Conservation (phyloP, 768 basidiomycete genomes). For the Termitomyces sp. region DNA sequence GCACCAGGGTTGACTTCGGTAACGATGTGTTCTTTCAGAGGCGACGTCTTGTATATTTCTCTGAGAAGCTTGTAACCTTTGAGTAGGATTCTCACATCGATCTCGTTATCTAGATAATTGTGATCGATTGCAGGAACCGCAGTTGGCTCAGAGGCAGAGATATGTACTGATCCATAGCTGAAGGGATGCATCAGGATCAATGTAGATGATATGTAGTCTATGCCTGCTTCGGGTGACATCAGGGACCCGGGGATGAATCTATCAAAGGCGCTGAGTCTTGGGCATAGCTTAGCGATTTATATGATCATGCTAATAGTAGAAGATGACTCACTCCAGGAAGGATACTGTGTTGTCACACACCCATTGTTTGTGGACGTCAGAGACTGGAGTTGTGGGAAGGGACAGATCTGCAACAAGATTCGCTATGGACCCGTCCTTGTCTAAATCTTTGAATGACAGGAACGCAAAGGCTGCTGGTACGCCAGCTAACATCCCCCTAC, state of each 20-base stretch:
- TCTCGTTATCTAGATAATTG: constrained; percentile 14
- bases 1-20: constrained; percentile 2
- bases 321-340: constrained; percentile 4
- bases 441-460: not conserved
- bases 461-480: not conserved
- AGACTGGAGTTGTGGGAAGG: not conserved
- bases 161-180: constrained; percentile 36
- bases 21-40: not conserved
- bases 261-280: not conserved
- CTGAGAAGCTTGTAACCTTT: constrained; percentile 18
- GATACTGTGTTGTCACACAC: not conserved
- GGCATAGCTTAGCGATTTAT: not conserved
- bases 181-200: constrained; percentile 30
- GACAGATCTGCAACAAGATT: not conserved
- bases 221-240: constrained; percentile 12
- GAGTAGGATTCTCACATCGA: constrained; percentile 23
- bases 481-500: not conserved
- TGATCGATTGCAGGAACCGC: constrained; percentile 17
- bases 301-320: no score
- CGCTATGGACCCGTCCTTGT: not conserved
- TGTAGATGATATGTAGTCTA: constrained; percentile 20
- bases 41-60: constrained; percentile 9
- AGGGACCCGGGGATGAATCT: constrained; percentile 1
- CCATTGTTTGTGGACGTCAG: not conserved
- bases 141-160: constrained; percentile 17